Evolutionary conservation across 129 eudicot genomes (phyloP).

Genomic region (Flaveria trinervia): DNA sequence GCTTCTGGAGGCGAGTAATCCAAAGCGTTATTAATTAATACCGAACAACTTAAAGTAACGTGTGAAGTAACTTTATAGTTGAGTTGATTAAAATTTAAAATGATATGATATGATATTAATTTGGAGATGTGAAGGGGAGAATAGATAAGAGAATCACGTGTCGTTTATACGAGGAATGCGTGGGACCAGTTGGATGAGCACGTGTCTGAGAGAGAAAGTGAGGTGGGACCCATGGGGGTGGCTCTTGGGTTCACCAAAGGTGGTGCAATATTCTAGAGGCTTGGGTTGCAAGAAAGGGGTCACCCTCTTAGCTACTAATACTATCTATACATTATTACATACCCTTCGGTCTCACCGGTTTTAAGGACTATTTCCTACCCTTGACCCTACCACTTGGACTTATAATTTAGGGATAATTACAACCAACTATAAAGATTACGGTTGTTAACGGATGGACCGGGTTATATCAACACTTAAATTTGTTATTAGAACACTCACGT

Average conservation of each 20-base stretch:
- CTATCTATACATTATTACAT: not conserved
- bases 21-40: too few species aligned
- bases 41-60: not conserved
- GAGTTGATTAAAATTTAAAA: not conserved
- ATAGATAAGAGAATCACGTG: conserved; percentile 30
- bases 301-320: not conserved
- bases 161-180: conserved; percentile 7
- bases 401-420: not conserved
- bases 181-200: conserved; percentile 21
- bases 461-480: too few species aligned
- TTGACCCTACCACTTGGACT: not conserved
- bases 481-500: too few species aligned
- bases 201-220: conserved; percentile 20
- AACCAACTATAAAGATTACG: too few species aligned
- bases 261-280: not conserved
- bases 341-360: not conserved
- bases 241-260: conserved; percentile 40
- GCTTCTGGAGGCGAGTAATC: too few species aligned
- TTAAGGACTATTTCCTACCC: not conserved
- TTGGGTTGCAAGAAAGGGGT: conserved; percentile 32
- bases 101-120: not conserved
- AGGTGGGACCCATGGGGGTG: conserved; percentile 8
- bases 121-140: conserved; percentile 24
- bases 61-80: not conserved
- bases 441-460: too few species aligned